These are phyloP conservation scores for Breynia disticha DNA, from an alignment of 441 rosid genomes.

Conservation along the genomic window DNA sequence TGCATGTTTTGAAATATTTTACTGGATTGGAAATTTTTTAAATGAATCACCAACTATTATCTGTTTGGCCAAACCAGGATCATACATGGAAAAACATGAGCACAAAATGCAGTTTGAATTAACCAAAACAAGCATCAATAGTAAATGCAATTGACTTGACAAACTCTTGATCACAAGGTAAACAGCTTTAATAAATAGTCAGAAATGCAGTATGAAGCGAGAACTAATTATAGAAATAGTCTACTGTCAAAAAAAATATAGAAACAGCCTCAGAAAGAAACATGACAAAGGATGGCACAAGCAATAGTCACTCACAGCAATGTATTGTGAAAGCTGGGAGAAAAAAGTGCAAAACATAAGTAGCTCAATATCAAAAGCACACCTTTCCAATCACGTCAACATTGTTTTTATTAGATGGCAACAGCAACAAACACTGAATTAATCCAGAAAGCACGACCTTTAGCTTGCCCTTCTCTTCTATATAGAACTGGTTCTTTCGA, in stretches of 20 bases:
- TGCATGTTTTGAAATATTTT: not conserved
- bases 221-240: no score
- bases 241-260: no score
- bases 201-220: no score
- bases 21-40: not conserved
- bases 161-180: no score
- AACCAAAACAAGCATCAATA: not conserved
- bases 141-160: no score
- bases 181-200: no score
- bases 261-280: no score
- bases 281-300: no score
- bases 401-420: conserved; percentile 39
- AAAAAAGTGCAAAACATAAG: no score
- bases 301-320: no score
- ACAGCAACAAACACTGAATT: conserved; percentile 56
- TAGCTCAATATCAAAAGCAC: not conserved
- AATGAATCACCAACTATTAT: not conserved
- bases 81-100: not conserved
- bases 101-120: not conserved
- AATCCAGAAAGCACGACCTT: conserved; percentile 63
- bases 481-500: conserved; percentile 48
- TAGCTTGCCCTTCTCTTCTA: conserved; percentile 70
- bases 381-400: conserved; percentile 38
- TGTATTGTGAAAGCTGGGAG: no score
- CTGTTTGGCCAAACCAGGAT: not conserved